Evolutionary conservation across 2,329 filamentous ascomycete genomes (phyloP), one percentile per base, ranked within the genome.

Genomic region (Phyllosticta capitalensis): DNA sequence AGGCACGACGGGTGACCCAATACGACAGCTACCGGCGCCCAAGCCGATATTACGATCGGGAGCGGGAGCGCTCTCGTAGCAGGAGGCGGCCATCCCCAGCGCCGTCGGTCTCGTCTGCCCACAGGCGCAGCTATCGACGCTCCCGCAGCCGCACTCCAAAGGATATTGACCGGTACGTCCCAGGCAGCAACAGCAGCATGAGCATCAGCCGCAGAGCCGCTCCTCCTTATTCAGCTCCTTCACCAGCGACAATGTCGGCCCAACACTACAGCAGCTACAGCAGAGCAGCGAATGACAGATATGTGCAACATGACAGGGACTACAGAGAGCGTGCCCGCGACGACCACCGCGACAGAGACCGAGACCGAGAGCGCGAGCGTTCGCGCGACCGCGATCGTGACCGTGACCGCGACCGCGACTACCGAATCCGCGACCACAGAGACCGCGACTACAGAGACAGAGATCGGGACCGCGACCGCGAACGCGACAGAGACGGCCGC

Each of bases 381-480:
- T 74, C 74, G 2, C 66, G 73, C 60, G 76, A 75, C 17, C 67
- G 75, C 7, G 74, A 75, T 17, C 69, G 75, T 2, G 75, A 78
- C 20, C 71, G 76, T 17, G 75, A 74, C 20, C 68, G 70, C 4
- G 70, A 72, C 61, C 66, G 70, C 22, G 72, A 72, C 51, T 65
- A 69, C 12, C 68, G 68, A 28, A 64, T 63, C 55, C 21, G 58
- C 58, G 60, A 61, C 60, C 2, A 14, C 28, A 58, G 55, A 12
- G 51, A 54, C 21, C 52, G 54, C 28, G 38, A 45, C 38, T 45
- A 45, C 5, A 26, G 24, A 26, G 24, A 26, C 24, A 20, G 51
- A 19, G 58, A 60, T n/a, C 7, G 58, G 17, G 64, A 63, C 3
- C 26, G 62, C 1, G 64, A 67, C 6, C 52, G 64, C 5, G 65